Conservation (phyloP, 306 rosid genomes). For the Ormosia emarginata region DNA sequence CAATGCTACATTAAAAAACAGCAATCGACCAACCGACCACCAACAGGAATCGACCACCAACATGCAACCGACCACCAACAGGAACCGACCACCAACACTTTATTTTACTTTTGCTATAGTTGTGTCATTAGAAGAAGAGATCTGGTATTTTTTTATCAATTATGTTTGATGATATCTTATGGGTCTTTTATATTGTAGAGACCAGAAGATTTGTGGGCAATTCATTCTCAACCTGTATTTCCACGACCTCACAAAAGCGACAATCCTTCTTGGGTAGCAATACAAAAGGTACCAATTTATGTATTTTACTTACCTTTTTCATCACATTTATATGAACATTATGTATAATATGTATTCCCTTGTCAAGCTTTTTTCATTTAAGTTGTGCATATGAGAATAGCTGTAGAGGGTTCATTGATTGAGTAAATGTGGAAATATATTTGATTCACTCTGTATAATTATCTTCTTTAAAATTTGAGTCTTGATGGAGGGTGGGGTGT, state of each 20-base stretch:
- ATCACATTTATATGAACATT: not conserved
- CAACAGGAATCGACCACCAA: too few species aligned
- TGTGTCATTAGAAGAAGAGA: slow-evolving; percentile 7
- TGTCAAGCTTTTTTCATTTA: not conserved
- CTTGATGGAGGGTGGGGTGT: not conserved
- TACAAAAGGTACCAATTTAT: slow-evolving; percentile 60
- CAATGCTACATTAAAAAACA: too few species aligned
- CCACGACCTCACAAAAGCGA: slow-evolving; percentile 86
- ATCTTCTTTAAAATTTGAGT: not conserved
- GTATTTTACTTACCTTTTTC: slow-evolving; percentile 15
- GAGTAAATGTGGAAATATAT: not conserved
- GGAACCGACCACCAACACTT: too few species aligned
- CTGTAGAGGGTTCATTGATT: not conserved
- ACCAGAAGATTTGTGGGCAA: slow-evolving; percentile 93
- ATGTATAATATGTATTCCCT: not conserved
- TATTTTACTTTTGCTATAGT: not conserved
- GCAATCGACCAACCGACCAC: too few species aligned
- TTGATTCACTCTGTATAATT: not conserved
- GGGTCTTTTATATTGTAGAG: slow-evolving; percentile 44
- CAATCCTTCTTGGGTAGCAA: slow-evolving; percentile 83
- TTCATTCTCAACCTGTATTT: slow-evolving; percentile 72
- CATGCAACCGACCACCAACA: too few species aligned
- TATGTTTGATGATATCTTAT: slow-evolving; percentile 8
- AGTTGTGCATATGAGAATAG: not conserved
- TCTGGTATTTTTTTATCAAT: not conserved